Base-by-base conservation (phyloP, 371 early-diverging fungal species). In the Lichtheimia ramosa region DNA sequence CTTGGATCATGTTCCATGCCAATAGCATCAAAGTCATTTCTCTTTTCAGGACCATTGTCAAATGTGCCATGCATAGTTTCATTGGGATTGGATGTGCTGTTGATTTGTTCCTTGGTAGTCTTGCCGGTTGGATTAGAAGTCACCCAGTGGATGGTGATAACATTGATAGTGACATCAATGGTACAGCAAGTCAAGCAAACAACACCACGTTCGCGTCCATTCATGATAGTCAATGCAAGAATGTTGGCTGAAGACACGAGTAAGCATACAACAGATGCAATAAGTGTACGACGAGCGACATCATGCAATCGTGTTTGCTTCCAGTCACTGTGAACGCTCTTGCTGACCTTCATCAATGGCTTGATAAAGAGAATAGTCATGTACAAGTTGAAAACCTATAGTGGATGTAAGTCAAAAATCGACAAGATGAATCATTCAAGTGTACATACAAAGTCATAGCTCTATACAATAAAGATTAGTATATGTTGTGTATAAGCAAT, bases 121-220 rank as follows among this genome's bases (percentile, higher is more conserved):
- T 58, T 63, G 24, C 41, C 39, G 1, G 23, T 14, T 1, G 51
- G 58, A 21, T 54, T 66, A 12, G 52, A 54, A 3, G 66, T 66
- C 21, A 57, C 57, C 83, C 83, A 83, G 55, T 84, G 85, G 42
- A 84, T 66, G 1, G 82, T 73, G 16, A 75, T 63, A 1, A 79
- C 79, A 41, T 83, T 85, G 46, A 83, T 60, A 0, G 82, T 83
- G 24, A 85, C 82, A 66, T 85, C 83, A 18, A 83, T 54, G 12
- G 73, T 77, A 55, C 85, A 85, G 27, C 75, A 77, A 0, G 77
- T 77, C 24, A 85, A 48, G 51, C 85, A 85, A 15, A 82, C 50
- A 15, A 82, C 51, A 5, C 81, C 83, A 14, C 83, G 73, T 59
- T 85, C 75, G 15, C 69, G 52, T 12, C 82, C 81, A 4, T 73